Conservation (phyloP, 1,284 basidiomycete species). For the Quambalaria eucalypti region DNA sequence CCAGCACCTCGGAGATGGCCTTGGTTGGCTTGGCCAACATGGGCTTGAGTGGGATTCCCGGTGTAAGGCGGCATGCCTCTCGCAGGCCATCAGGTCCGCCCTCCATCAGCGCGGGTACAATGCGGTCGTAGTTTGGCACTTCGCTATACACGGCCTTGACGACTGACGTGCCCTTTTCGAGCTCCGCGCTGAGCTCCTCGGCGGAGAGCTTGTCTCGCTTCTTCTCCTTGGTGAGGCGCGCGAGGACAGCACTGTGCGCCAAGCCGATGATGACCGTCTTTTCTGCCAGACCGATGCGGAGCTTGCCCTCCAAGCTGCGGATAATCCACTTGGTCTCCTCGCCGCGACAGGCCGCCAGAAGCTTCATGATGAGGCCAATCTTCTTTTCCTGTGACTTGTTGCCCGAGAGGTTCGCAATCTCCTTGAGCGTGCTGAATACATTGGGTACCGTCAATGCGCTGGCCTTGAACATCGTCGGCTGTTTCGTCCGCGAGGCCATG, state of each 20-base stretch:
- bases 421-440: conserved; percentile 51
- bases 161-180: conserved; percentile 70
- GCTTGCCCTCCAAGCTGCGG: conserved; percentile 88
- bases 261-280: conserved; percentile 56
- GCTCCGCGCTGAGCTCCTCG: conserved; percentile 63
- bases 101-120: conserved; percentile 82
- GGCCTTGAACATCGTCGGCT: conserved; percentile 89
- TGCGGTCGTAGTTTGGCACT: conserved; percentile 82
- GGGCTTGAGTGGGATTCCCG: conserved; percentile 87
- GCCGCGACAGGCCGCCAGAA: conserved; percentile 79
- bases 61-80: conserved; percentile 77
- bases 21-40: conserved; percentile 99
- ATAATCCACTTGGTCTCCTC: conserved; percentile 92
- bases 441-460: conserved; percentile 78
- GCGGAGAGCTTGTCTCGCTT: conserved; percentile 52
- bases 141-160: conserved; percentile 93
- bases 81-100: conserved; percentile 65
- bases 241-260: conserved; percentile 34
- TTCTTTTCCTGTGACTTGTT: conserved; percentile 58
- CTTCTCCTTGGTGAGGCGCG: conserved; percentile 54
- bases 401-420: conserved; percentile 63
- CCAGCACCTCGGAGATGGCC: conserved; percentile 95
- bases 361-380: conserved; percentile 86
- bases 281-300: conserved; percentile 93
- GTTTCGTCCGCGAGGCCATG: conserved; percentile 85